Percentiles rank a stretch among this genome's conserved stretches.
Conservation (phyloP, 2,329 filamentous ascomycete genomes). For the Parasarocladium wereldwijsianum region DNA sequence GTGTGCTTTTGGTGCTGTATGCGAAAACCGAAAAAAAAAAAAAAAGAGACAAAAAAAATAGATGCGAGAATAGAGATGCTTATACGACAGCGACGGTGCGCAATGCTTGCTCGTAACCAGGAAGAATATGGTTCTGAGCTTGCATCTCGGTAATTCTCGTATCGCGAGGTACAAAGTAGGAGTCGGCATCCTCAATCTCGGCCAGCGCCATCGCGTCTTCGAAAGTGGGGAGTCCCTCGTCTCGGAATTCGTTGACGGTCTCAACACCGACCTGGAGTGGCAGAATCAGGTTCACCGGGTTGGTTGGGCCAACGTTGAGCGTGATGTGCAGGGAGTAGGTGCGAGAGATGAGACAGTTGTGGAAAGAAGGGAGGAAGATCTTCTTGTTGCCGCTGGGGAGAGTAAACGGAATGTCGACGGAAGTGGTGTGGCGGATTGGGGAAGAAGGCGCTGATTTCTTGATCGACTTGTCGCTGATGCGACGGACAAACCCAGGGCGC, state of each 20-base stretch:
- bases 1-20: no score
- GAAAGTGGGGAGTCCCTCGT: conserved; percentile 29
- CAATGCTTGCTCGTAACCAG: conserved; percentile 22
- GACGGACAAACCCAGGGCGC: background rate
- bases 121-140: conserved; percentile 20
- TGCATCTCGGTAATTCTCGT: conserved; percentile 18
- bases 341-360: conserved; percentile 40
- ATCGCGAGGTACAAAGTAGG: conserved; percentile 25
- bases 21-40: no score
- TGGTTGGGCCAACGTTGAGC: conserved; percentile 26
- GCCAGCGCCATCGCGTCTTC: conserved; percentile 27
- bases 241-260: conserved; percentile 16
- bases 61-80: no score
- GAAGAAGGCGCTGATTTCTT: conserved; percentile 13
- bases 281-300: conserved; percentile 27
- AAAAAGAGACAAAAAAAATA: no score
- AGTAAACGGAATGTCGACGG: conserved; percentile 30
- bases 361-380: conserved; percentile 40
- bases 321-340: conserved; percentile 37
- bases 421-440: conserved; percentile 23
- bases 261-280: conserved; percentile 38
- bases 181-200: conserved; percentile 28
- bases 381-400: conserved; percentile 32
- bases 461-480: conserved; percentile 6
- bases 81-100: conserved; percentile 13